Percentiles rank a stretch among this genome's conserved stretches.
Conservation (phyloP, 495 filamentous ascomycete genomes). For the Penicillium flavigenum region DNA sequence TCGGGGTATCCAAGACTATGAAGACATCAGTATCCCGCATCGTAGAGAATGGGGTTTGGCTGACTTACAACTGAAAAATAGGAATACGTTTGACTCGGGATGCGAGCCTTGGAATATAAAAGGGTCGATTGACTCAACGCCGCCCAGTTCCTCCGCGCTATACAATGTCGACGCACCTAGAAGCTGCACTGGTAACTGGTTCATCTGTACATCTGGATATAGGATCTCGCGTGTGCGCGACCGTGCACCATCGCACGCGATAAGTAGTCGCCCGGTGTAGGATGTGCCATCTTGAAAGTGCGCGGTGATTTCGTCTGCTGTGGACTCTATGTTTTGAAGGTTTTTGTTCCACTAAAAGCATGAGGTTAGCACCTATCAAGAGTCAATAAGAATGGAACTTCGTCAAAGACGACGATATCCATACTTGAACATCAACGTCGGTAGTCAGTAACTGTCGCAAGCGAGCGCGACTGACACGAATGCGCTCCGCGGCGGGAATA, state of each 20-base stretch:
- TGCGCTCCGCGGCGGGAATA: constrained; percentile 48
- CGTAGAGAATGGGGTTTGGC: neutral
- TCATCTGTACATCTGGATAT: constrained; percentile 39
- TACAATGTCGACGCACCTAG: constrained; percentile 48
- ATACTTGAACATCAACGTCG: constrained; percentile 48
- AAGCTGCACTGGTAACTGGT: constrained; percentile 48
- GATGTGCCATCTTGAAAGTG: constrained; percentile 53
- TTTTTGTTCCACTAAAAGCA: constrained; percentile 44
- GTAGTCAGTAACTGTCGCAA: constrained; percentile 48
- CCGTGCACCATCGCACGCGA: constrained; percentile 57
- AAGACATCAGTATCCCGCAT: neutral
- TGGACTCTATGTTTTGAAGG: constrained; percentile 37
- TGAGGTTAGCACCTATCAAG: neutral
- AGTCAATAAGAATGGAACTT: too few species aligned
- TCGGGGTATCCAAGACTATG: constrained; percentile 48
- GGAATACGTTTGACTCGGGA: constrained; percentile 53
- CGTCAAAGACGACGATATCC: neutral
- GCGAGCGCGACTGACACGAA: constrained; percentile 50
- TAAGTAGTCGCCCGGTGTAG: constrained; percentile 48
- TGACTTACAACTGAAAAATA: constrained; percentile 52
- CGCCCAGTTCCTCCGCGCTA: constrained; percentile 36
- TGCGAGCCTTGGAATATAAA: constrained; percentile 61
- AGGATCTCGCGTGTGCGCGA: constrained; percentile 44
- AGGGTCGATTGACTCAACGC: constrained; percentile 53
- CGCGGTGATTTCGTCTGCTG: constrained; percentile 37